Percentiles rank a stretch among this genome's conserved stretches.
phyloP scores from a whole-genome alignment of 495 filamentous ascomycete genomes.

The Copromyces sp. region DNA sequence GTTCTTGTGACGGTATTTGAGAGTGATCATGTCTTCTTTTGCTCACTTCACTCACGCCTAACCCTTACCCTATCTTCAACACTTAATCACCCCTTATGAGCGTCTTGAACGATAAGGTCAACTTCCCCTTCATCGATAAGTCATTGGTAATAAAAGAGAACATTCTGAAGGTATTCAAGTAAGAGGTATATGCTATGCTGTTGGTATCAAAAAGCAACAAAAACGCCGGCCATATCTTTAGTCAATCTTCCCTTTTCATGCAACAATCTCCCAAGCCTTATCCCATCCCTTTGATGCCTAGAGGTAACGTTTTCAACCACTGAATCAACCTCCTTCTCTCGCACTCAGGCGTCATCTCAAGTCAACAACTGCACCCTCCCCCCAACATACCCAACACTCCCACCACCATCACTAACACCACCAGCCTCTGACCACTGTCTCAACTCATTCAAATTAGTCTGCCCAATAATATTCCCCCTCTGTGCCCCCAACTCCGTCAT shows the following conservation, averaged over 20 bases:
- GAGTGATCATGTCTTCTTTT: background rate
- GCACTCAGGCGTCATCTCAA: background rate
- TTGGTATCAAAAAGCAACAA: background rate
- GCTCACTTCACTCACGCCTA: background rate
- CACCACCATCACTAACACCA: constrained; percentile 8
- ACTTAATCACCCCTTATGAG: background rate
- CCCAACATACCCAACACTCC: background rate
- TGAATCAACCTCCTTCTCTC: background rate
- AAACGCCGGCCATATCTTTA: background rate
- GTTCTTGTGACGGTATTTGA: background rate
- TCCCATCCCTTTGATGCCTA: background rate
- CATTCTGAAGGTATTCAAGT: background rate
- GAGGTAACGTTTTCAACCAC: background rate
- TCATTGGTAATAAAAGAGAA: background rate
- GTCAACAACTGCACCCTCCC: background rate
- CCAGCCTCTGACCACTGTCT: background rate
- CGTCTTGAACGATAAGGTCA: background rate
- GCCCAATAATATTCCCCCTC: constrained; percentile 19
- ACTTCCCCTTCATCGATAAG: background rate
- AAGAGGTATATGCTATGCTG: background rate
- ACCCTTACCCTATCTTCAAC: background rate
- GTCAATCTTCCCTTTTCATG: background rate
- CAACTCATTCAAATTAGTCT: constrained; percentile 18
- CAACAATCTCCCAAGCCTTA: background rate
- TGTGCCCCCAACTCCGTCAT: constrained; percentile 17